phyloP scores from a whole-genome alignment of 2,329 filamentous ascomycete species.

The Alternaria rosae region DNA sequence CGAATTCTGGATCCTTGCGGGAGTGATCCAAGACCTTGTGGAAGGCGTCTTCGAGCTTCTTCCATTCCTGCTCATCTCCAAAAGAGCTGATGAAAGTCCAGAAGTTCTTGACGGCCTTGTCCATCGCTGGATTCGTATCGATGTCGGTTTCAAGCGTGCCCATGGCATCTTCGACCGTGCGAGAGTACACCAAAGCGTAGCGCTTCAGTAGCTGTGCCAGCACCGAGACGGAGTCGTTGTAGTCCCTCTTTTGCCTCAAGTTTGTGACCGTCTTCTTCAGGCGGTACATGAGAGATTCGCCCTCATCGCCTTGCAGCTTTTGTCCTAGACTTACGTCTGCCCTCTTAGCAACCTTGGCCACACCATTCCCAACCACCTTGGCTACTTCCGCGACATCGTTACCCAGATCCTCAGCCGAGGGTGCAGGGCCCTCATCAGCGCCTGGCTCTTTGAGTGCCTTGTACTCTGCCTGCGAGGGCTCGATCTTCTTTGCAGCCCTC shows the following conservation, averaged over 20 bases:
- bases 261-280: constrained; percentile 78
- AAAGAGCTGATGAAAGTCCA: constrained; percentile 84
- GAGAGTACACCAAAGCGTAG: constrained; percentile 80
- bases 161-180: constrained; percentile 71
- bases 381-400: constrained; percentile 54
- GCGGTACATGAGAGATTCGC: constrained; percentile 74
- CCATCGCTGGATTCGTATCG: constrained; percentile 75
- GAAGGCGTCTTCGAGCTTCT: constrained; percentile 73
- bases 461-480: constrained; percentile 70
- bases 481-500: constrained; percentile 74
- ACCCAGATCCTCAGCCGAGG: constrained; percentile 69
- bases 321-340: constrained; percentile 75
- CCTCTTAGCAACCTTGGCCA: constrained; percentile 59
- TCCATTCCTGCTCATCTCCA: constrained; percentile 77
- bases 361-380: constrained; percentile 56
- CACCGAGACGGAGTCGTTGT: constrained; percentile 84
- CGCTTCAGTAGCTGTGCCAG: constrained; percentile 77
- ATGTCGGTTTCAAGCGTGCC: constrained; percentile 74
- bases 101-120: constrained; percentile 78
- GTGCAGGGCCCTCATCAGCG: constrained; percentile 59
- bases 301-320: constrained; percentile 76
- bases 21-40: constrained; percentile 76
- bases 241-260: constrained; percentile 78
- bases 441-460: constrained; percentile 62
- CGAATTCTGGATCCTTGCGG: constrained; percentile 81